Evolutionary conservation across 106 monocot species (phyloP).

Genomic region (Triglochin maritima): DNA sequence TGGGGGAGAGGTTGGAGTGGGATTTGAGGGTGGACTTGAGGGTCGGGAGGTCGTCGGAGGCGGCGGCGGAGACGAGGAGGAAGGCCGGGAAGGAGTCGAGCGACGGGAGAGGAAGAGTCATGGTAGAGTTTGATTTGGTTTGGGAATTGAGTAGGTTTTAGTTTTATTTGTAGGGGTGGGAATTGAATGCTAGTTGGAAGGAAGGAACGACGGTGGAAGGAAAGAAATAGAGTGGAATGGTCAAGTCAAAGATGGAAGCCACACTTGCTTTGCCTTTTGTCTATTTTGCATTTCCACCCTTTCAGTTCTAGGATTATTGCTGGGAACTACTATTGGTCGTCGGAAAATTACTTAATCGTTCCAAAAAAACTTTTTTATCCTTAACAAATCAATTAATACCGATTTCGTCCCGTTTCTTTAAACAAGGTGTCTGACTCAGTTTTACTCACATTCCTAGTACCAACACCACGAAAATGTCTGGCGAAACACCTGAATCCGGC

Average conservation of each 20-base stretch:
- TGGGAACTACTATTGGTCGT: too few relatives aligned
- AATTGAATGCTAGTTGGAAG: not conserved
- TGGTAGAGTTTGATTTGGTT: not conserved
- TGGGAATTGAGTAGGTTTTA: not conserved
- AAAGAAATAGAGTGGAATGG: not conserved
- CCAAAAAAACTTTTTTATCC: too few relatives aligned
- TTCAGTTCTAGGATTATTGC: too few relatives aligned
- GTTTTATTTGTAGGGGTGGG: not conserved
- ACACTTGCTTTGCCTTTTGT: not conserved
- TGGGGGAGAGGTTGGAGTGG: conserved; percentile 1
- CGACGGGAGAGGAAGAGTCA: not conserved
- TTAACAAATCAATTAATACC: too few relatives aligned
- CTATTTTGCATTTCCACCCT: too few relatives aligned
- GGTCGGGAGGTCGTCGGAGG: conserved; percentile 46
- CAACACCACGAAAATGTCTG: too few relatives aligned
- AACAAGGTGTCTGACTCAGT: too few relatives aligned
- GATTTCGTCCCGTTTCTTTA: too few relatives aligned
- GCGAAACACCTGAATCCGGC: too few relatives aligned
- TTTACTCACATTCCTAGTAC: too few relatives aligned
- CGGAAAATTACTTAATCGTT: too few relatives aligned
- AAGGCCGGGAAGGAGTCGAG: not conserved
- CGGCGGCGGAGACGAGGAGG: conserved; percentile 17
- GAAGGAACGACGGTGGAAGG: not conserved
- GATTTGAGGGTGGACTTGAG: conserved; percentile 39
- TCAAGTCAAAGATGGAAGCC: not conserved